A percentile compares a stretch with the other conserved stretches of the same genome.
Evolutionary conservation across 2,329 filamentous ascomycete species (phyloP).

Genomic region (Dothiorella sarmentorum): DNA sequence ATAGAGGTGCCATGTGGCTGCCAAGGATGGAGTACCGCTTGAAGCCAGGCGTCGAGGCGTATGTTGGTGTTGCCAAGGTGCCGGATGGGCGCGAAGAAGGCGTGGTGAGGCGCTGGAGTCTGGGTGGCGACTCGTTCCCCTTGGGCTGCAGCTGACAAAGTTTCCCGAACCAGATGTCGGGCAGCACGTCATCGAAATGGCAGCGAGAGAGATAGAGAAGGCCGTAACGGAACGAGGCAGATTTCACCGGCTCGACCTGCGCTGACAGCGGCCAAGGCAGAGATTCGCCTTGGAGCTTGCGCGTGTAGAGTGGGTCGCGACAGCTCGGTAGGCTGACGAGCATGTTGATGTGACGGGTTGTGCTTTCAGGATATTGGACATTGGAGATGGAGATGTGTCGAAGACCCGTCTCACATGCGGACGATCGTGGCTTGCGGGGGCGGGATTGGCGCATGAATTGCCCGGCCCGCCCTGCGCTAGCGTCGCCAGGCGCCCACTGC

Average conservation of each 20-base stretch:
- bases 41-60: slow-evolving; percentile 51
- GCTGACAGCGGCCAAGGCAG: neutral
- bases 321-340: neutral
- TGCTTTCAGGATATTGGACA: slow-evolving; percentile 7
- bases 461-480: slow-evolving; percentile 5
- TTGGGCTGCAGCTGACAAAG: slow-evolving; percentile 4
- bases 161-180: neutral
- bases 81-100: slow-evolving; percentile 33
- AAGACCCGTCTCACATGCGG: slow-evolving; percentile 11
- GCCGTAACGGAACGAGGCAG: neutral
- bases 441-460: too few relatives aligned
- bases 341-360: neutral
- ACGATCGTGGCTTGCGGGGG: neutral
- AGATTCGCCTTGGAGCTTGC: neutral
- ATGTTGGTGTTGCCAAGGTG: slow-evolving; percentile 49
- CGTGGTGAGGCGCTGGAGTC: too few relatives aligned
- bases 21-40: slow-evolving; percentile 45
- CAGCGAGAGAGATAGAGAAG: too few relatives aligned
- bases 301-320: neutral
- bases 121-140: too few relatives aligned
- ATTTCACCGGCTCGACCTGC: neutral
- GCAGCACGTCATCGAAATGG: slow-evolving; percentile 11
- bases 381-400: too few relatives aligned
- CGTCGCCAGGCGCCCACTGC: slow-evolving; percentile 6
- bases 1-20: slow-evolving; percentile 50